phyloP scores from a whole-genome alignment of 2,329 filamentous ascomycete genomes.

The Fusarium papillatum region DNA sequence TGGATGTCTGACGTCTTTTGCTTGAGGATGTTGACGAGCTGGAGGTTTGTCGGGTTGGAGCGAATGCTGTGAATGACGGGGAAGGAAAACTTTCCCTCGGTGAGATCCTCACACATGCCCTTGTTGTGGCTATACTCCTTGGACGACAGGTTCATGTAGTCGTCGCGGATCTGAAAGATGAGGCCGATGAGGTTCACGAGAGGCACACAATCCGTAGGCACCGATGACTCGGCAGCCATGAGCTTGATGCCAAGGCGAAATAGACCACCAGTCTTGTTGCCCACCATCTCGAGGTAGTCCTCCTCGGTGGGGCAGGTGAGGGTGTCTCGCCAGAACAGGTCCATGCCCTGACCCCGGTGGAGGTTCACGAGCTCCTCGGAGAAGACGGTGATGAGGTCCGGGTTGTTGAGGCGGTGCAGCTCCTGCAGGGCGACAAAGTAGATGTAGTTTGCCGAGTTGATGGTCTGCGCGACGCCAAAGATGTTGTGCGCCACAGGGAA shows the following conservation, averaged over 20 bases:
- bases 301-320: conserved; percentile 88
- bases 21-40: conserved; percentile 92
- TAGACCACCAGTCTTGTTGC: conserved; percentile 90
- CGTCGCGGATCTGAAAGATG: conserved; percentile 92
- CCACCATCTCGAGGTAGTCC: conserved; percentile 95
- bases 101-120: conserved; percentile 94
- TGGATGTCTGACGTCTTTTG: conserved; percentile 90
- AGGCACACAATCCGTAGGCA: conserved; percentile 78
- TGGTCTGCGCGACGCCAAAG: conserved; percentile 89
- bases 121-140: conserved; percentile 89
- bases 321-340: conserved; percentile 90
- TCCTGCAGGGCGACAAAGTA: conserved; percentile 87
- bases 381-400: conserved; percentile 77
- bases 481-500: conserved; percentile 87
- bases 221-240: conserved; percentile 81
- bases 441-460: conserved; percentile 92
- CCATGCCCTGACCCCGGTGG: conserved; percentile 91
- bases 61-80: conserved; percentile 95
- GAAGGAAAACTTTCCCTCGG: conserved; percentile 97
- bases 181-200: conserved; percentile 89
- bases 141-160: conserved; percentile 89
- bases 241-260: conserved; percentile 89
- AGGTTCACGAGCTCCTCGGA: conserved; percentile 88
- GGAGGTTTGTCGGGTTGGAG: conserved; percentile 77
- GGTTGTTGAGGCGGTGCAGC: conserved; percentile 78